A percentile compares a stretch with the other conserved stretches of the same genome.
Evolutionary conservation across 345 rosid species (phyloP).

Genomic region (Populus ilicifolia): DNA sequence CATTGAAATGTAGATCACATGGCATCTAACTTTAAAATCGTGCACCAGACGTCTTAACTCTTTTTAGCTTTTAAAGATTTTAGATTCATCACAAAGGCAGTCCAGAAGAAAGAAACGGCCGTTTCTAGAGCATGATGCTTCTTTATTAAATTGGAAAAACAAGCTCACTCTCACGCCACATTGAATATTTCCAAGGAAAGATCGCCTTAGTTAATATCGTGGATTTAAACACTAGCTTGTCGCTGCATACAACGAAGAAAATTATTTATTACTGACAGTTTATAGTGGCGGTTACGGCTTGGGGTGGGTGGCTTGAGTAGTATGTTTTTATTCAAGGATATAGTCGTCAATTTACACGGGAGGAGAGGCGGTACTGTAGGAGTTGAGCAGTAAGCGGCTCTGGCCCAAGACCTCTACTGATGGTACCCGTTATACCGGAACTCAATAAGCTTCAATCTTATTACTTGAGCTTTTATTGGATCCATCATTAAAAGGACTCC

Average conservation of each 20-base stretch:
- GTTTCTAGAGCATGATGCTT: background rate
- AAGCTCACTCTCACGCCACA: background rate
- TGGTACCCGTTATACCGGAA: background rate
- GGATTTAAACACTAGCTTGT: background rate
- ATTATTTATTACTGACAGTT: background rate
- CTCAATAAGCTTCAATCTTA: background rate
- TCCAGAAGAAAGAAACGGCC: background rate
- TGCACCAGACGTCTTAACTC: background rate
- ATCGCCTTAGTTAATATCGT: background rate
- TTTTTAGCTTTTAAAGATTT: background rate
- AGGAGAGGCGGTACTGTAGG: background rate
- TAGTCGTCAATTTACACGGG: background rate
- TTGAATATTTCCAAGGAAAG: background rate
- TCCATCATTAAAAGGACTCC: background rate
- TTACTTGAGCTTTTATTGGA: conserved; percentile 2
- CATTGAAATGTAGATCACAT: background rate
- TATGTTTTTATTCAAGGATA: background rate
- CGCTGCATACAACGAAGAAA: background rate
- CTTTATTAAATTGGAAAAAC: background rate
- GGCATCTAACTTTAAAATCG: background rate
- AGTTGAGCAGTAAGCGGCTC: background rate
- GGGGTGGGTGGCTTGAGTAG: background rate
- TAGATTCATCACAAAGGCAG: background rate
- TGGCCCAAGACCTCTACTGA: background rate
- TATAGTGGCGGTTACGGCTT: background rate